Conservation (phyloP, 176 grass and related monocot species). For the Calamus simplicifolius region DNA sequence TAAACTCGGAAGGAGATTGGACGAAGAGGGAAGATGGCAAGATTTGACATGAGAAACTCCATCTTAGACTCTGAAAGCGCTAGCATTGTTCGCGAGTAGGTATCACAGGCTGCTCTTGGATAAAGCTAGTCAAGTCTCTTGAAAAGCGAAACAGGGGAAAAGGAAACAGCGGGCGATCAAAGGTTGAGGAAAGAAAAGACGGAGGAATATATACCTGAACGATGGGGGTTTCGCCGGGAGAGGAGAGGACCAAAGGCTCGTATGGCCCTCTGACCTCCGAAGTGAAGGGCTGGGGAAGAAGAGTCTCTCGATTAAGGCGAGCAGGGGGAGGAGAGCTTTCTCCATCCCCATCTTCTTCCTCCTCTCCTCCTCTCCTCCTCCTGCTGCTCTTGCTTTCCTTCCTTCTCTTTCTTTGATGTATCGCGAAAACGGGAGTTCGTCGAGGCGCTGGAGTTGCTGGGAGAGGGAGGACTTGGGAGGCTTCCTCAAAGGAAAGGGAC, state of each 20-base stretch:
- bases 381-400: neutral
- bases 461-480: constrained; percentile 30
- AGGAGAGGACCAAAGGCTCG: constrained; percentile 69
- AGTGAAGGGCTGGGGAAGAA: constrained; percentile 20
- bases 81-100: too few relatives aligned
- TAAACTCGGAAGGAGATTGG: too few relatives aligned
- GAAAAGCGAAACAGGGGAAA: too few relatives aligned
- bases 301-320: constrained; percentile 12
- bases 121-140: too few relatives aligned
- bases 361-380: constrained; percentile 11
- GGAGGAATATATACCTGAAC: constrained; percentile 46
- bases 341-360: constrained; percentile 8
- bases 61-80: too few relatives aligned
- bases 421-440: constrained; percentile 7
- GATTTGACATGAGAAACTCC: too few relatives aligned
- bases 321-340: neutral
- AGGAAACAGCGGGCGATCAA: too few relatives aligned
- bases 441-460: constrained; percentile 47
- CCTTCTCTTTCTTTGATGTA: neutral
- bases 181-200: neutral
- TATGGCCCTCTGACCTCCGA: constrained; percentile 47
- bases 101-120: too few relatives aligned
- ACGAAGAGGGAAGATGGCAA: too few relatives aligned
- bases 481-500: constrained; percentile 16
- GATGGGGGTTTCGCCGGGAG: constrained; percentile 36